Conservation (phyloP, 2,329 filamentous ascomycete species). For the Cadophora gregata region DNA sequence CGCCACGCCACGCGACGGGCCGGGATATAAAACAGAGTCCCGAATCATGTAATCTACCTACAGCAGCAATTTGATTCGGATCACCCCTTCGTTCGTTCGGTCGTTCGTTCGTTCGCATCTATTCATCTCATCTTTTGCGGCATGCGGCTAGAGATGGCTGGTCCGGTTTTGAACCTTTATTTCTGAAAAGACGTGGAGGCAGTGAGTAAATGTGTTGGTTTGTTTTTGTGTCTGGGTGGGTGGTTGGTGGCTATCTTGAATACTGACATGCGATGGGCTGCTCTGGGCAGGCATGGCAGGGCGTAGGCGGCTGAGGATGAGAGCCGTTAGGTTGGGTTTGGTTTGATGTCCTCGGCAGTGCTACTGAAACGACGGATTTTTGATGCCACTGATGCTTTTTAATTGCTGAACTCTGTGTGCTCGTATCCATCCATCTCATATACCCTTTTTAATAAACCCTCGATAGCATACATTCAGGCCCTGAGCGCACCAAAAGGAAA, state of each 20-base stretch:
- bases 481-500: background rate
- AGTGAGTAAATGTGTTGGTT: background rate
- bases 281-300: background rate
- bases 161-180: slow-evolving; percentile 2
- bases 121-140: background rate
- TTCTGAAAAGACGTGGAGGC: background rate
- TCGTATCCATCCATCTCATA: background rate
- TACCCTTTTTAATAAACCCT: background rate
- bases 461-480: background rate
- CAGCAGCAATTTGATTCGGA: background rate
- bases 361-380: background rate
- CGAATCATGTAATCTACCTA: too few relatives aligned
- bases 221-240: background rate
- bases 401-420: background rate
- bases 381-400: background rate
- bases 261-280: background rate
- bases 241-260: background rate
- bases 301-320: background rate
- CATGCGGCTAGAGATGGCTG: background rate
- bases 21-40: slow-evolving; percentile 4
- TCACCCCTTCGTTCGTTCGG: background rate
- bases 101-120: background rate
- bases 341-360: background rate
- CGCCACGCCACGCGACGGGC: slow-evolving; percentile 12
- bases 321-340: background rate